A percentile compares a stretch with the other conserved stretches of the same genome.
These are phyloP conservation scores for Arabidopsis arenosa DNA, from an alignment of 345 rosid genomes.

Conservation along the genomic window DNA sequence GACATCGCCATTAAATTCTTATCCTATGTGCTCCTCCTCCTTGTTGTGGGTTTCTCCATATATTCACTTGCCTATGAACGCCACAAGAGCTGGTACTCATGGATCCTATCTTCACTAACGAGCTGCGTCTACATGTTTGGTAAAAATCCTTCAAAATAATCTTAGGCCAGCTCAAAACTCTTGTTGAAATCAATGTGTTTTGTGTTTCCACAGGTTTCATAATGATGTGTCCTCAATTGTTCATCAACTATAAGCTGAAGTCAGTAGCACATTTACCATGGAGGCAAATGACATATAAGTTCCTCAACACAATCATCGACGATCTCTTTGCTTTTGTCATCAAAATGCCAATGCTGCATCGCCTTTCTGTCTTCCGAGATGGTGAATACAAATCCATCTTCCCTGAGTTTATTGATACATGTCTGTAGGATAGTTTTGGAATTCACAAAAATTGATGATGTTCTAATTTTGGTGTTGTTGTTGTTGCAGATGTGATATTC, in stretches of 20 bases:
- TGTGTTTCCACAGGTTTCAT: constrained; percentile 70
- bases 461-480: constrained; percentile 24
- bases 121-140: constrained; percentile 99
- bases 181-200: constrained; percentile 3
- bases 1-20: constrained; percentile 96
- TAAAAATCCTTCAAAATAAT: constrained; percentile 43
- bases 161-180: neutral
- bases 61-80: constrained; percentile 93
- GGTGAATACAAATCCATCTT: constrained; percentile 53
- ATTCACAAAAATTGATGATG: constrained; percentile 5
- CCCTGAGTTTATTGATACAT: constrained; percentile 13
- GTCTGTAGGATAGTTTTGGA: constrained; percentile 2
- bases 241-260: constrained; percentile 93
- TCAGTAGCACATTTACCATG: constrained; percentile 98
- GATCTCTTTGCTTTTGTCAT: constrained; percentile 99
- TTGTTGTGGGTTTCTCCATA: constrained; percentile 73
- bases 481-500: constrained; percentile 82
- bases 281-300: constrained; percentile 99
- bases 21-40: constrained; percentile 88
- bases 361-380: constrained; percentile 96
- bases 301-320: constrained; percentile 94
- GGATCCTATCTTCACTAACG: constrained; percentile 95
- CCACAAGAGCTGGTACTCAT: constrained; percentile 99
- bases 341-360: constrained; percentile 92
- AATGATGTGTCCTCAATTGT: constrained; percentile 98